A percentile compares a stretch with the other conserved stretches of the same genome.
phyloP scores from a whole-genome alignment of 345 rosid genomes.

The Conringia planisiliqua region DNA sequence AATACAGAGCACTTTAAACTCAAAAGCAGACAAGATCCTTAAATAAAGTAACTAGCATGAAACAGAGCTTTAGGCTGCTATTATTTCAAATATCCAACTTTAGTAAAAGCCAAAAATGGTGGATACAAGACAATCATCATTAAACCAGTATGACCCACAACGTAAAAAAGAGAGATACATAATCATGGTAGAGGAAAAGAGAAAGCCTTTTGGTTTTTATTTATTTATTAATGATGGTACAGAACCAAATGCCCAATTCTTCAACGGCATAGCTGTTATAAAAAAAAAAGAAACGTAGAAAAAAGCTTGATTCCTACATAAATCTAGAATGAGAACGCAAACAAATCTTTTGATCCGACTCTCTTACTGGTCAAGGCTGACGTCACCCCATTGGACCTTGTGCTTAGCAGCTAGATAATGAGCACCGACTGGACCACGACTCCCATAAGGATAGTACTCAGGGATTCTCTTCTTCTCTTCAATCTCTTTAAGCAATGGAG shows the following conservation, averaged over 20 bases:
- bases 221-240: slow-evolving; percentile 8
- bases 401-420: slow-evolving; percentile 95
- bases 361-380: slow-evolving; percentile 54
- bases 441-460: slow-evolving; percentile 93
- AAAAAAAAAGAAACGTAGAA: slow-evolving; percentile 2
- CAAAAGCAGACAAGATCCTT: background rate
- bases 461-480: slow-evolving; percentile 81
- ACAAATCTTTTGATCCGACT: background rate
- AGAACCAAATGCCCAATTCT: background rate
- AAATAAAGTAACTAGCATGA: background rate
- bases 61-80: background rate
- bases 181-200: background rate
- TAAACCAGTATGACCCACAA: background rate
- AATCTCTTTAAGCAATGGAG: slow-evolving; percentile 76
- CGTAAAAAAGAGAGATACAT: background rate
- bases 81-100: background rate
- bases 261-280: background rate
- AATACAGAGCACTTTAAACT: background rate
- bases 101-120: background rate
- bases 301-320: slow-evolving; percentile 15
- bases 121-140: background rate
- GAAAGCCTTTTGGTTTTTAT: background rate
- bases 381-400: slow-evolving; percentile 92
- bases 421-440: slow-evolving; percentile 98
- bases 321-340: slow-evolving; percentile 14